Conservation (phyloP, 116 monocot genomes). For the Cymodocea nodosa region DNA sequence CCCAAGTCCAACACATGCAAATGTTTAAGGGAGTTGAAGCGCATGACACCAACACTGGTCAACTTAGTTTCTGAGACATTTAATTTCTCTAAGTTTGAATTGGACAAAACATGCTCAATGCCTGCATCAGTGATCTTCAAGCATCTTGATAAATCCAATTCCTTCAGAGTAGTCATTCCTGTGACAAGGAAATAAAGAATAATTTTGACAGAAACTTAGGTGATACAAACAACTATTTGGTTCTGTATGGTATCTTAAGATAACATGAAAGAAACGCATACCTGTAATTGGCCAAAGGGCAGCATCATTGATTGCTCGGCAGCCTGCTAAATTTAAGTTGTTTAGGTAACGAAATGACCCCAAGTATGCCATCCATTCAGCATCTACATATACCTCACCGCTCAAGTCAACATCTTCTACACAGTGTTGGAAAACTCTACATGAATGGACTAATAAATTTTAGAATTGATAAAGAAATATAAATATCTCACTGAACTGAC, state of each 20-base stretch:
- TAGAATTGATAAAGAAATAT: not conserved
- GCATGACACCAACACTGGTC: slow-evolving; percentile 43
- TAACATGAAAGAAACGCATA: slow-evolving; percentile 2
- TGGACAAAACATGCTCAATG: slow-evolving; percentile 55
- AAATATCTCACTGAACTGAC: too few relatives aligned
- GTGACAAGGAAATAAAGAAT: slow-evolving; percentile 8
- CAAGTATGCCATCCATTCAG: slow-evolving; percentile 86
- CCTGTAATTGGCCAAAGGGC: slow-evolving; percentile 73
- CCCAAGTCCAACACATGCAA: slow-evolving; percentile 59
- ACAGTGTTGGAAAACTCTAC: slow-evolving; percentile 59
- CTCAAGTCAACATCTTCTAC: slow-evolving; percentile 60
- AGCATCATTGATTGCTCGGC: slow-evolving; percentile 48
- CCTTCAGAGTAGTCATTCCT: slow-evolving; percentile 69
- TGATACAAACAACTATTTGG: too few relatives aligned
- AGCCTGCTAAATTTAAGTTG: slow-evolving; percentile 44
- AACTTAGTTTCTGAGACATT: slow-evolving; percentile 51
- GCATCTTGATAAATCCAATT: slow-evolving; percentile 82
- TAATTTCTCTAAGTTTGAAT: slow-evolving; percentile 62
- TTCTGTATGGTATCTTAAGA: not conserved
- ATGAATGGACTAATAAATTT: slow-evolving; percentile 1
- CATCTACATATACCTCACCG: slow-evolving; percentile 47
- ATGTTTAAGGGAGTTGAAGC: slow-evolving; percentile 40
- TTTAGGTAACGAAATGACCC: slow-evolving; percentile 53
- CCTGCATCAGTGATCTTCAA: slow-evolving; percentile 64
- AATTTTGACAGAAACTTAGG: not conserved